Percentiles rank a stretch among this genome's conserved stretches.
phyloP scores from a whole-genome alignment of 1,139 yeast species.

The Geotrichum reessii region DNA sequence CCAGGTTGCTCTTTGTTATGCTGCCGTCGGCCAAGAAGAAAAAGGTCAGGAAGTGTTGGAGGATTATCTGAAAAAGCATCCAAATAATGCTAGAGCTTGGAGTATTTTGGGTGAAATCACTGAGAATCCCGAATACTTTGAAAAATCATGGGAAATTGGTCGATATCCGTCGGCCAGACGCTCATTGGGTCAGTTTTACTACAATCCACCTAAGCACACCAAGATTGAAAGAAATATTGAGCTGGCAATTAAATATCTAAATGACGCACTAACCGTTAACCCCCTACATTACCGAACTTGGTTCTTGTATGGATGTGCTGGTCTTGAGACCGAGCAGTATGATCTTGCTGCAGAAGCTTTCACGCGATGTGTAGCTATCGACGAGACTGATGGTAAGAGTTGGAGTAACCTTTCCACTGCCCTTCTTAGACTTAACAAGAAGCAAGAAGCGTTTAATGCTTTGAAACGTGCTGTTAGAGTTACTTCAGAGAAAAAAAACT shows the following conservation, averaged over 20 bases:
- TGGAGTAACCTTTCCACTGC: slow-evolving; percentile 96
- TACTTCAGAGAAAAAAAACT: slow-evolving; percentile 61
- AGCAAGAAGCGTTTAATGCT: slow-evolving; percentile 76
- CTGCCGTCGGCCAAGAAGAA: slow-evolving; percentile 70
- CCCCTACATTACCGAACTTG: slow-evolving; percentile 82
- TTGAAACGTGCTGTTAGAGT: slow-evolving; percentile 67
- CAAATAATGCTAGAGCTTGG: slow-evolving; percentile 77
- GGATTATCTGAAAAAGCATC: slow-evolving; percentile 50
- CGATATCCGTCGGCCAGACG: slow-evolving; percentile 80
- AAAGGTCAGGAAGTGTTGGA: slow-evolving; percentile 59
- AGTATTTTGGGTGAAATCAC: slow-evolving; percentile 83
- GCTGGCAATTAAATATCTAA: slow-evolving; percentile 59
- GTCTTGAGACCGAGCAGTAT: slow-evolving; percentile 66
- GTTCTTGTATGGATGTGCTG: slow-evolving; percentile 91
- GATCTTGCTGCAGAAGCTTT: slow-evolving; percentile 88
- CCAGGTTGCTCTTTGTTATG: slow-evolving; percentile 87
- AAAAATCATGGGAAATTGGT: slow-evolving; percentile 81
- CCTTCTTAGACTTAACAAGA: slow-evolving; percentile 56
- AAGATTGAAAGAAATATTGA: slow-evolving; percentile 51
- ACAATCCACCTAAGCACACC: slow-evolving; percentile 55
- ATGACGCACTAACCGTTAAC: slow-evolving; percentile 65
- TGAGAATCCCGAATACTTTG: slow-evolving; percentile 74
- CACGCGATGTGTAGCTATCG: slow-evolving; percentile 82
- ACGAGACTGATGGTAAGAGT: slow-evolving; percentile 73
- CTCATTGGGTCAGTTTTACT: slow-evolving; percentile 68